A percentile compares a stretch with the other conserved stretches of the same genome.
phyloP scores from a whole-genome alignment of 2,329 filamentous ascomycete species.

The Penicillium sp. region DNA sequence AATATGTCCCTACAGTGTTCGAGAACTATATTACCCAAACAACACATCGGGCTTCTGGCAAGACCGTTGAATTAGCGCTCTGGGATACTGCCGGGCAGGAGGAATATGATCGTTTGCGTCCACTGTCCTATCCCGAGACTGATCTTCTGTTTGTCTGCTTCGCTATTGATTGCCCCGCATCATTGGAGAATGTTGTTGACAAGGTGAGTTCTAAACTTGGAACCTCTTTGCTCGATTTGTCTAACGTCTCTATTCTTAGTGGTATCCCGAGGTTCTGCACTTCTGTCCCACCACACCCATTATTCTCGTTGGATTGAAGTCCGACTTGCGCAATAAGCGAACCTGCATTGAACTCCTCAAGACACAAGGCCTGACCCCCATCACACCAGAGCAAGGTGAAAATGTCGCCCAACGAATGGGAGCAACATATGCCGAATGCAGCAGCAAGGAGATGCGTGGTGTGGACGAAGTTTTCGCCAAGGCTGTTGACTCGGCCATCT shows the following conservation, averaged over 20 bases:
- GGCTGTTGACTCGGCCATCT: slow-evolving; percentile 85
- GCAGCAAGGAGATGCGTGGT: slow-evolving; percentile 88
- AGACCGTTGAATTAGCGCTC: slow-evolving; percentile 91
- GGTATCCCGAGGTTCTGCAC: slow-evolving; percentile 98
- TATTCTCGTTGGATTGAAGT: slow-evolving; percentile 93
- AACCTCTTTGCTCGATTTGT: neutral
- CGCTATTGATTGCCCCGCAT: slow-evolving; percentile 97
- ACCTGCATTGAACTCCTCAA: slow-evolving; percentile 98
- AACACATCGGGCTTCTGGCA: slow-evolving; percentile 79
- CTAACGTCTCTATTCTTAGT: slow-evolving; percentile 55
- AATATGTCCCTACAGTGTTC: slow-evolving; percentile 99
- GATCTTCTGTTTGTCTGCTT: slow-evolving; percentile 99
- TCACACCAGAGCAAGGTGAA: slow-evolving; percentile 85
- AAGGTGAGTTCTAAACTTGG: slow-evolving; percentile 63
- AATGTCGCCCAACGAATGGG: slow-evolving; percentile 90
- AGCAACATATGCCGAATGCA: slow-evolving; percentile 96
- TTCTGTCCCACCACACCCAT: slow-evolving; percentile 98
- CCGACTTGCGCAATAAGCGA: slow-evolving; percentile 90
- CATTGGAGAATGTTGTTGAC: slow-evolving; percentile 96
- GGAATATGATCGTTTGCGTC: slow-evolving; percentile 93
- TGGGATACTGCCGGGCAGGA: slow-evolving; percentile 99
- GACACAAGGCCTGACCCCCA: slow-evolving; percentile 92
- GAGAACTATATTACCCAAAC: slow-evolving; percentile 99
- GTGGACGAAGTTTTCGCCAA: slow-evolving; percentile 95
- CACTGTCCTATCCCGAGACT: slow-evolving; percentile 95